Conservation (phyloP, 176 grass and related monocot genomes). For the Lolium perenne region DNA sequence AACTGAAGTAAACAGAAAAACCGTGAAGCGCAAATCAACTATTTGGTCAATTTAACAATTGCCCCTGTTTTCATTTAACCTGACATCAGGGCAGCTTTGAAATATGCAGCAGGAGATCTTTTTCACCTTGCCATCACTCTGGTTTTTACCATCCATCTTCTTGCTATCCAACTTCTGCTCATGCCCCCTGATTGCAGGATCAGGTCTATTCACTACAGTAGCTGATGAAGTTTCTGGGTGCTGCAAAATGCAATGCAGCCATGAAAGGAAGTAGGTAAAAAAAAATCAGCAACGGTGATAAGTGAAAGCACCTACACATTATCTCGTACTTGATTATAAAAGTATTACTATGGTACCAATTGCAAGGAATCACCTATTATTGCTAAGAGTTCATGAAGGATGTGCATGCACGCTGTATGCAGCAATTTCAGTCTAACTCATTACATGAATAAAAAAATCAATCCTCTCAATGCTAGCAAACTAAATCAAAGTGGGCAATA, state of each 20-base stretch:
- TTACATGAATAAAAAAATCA: neutral
- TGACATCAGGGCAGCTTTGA: neutral
- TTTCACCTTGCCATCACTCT: constrained; percentile 16
- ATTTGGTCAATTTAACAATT: neutral
- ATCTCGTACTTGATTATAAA: neutral
- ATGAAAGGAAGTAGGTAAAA: too few relatives aligned
- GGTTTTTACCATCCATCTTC: constrained; percentile 4
- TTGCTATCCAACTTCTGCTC: neutral
- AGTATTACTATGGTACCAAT: neutral
- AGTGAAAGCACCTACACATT: too few relatives aligned
- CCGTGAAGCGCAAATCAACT: neutral
- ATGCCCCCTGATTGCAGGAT: neutral
- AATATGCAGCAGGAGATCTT: neutral
- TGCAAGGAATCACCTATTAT: neutral
- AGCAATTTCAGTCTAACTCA: neutral
- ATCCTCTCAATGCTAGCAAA: neutral
- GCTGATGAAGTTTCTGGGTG: neutral
- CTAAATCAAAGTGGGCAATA: constrained; percentile 7
- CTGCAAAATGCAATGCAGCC: constrained; percentile 8
- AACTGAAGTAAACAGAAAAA: neutral
- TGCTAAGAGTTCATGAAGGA: neutral
- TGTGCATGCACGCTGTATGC: neutral
- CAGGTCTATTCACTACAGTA: neutral
- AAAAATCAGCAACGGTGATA: too few relatives aligned
- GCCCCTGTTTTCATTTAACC: neutral